phyloP scores from a whole-genome alignment of 345 rosid species.

The Xanthoceras sorbifolium region DNA sequence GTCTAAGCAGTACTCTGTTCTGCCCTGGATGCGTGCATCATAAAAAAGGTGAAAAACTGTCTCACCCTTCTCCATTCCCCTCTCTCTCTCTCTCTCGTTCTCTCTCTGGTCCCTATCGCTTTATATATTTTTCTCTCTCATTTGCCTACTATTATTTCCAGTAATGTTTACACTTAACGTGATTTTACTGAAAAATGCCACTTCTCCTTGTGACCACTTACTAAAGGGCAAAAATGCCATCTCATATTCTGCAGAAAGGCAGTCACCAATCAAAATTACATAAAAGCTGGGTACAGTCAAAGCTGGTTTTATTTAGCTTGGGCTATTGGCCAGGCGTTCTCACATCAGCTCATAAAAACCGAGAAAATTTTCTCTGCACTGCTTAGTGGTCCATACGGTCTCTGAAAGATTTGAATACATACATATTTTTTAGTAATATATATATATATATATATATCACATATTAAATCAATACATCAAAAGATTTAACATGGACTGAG shows the following conservation, averaged over 20 bases:
- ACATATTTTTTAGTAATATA: too few relatives aligned
- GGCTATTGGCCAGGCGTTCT: too few relatives aligned
- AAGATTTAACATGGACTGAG: too few relatives aligned
- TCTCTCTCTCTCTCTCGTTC: constrained; percentile 26
- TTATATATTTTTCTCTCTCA: constrained; percentile 20
- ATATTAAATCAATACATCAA: too few relatives aligned
- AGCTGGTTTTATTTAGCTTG: too few relatives aligned
- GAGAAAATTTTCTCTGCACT: too few relatives aligned
- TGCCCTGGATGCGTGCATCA: constrained; percentile 62
- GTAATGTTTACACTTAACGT: neutral
- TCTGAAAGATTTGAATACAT: too few relatives aligned
- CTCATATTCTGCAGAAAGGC: neutral
- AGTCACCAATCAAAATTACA: constrained; percentile 16
- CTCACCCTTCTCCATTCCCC: constrained; percentile 21
- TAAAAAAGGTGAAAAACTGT: constrained; percentile 40
- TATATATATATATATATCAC: too few relatives aligned
- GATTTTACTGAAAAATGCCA: neutral
- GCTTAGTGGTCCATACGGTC: too few relatives aligned
- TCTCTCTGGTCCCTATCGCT: constrained; percentile 29
- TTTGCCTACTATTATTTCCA: neutral
- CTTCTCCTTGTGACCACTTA: too few relatives aligned
- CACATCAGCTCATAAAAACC: too few relatives aligned
- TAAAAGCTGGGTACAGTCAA: too few relatives aligned
- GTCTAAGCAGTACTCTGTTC: constrained; percentile 35
- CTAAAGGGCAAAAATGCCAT: constrained; percentile 2